Base-by-base conservation (phyloP, 768 basidiomycete species). In the Leccinum broughii region DNA sequence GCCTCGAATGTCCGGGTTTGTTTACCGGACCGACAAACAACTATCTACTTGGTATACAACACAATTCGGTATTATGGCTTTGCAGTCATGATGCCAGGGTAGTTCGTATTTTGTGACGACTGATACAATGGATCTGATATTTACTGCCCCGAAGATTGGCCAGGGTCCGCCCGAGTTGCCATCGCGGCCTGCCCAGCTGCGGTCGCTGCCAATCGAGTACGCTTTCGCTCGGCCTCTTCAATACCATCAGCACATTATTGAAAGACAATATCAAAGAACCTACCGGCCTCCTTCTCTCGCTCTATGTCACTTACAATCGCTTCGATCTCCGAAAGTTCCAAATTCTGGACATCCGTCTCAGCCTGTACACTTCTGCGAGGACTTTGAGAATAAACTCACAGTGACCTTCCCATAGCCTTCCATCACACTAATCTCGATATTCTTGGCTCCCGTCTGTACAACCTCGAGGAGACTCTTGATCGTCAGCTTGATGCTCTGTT, bases 371-470 rank as follows among this genome's bases (percentile, higher is more conserved):
- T 17, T 17, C 32, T 35, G 3, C 1, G 15, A 39, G 10, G 20
- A 28, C 5, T 50, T 1, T 46, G 13, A 51, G 46, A 37, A 55
- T 48, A 14, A 22, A 70, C 84, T 64, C 64, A 97, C 95, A 50
- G 93, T 92, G 57, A 96, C 86, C 77, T 95, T 91, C 61, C 93
- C 92, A 72, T 93, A 98, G 62, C 88, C 85, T 71, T 97, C 95
- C 93, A 98, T 95, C 50, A 98, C 92, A 62, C 91, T 95, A 67
- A 99, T 93, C 75, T 99, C 97, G 63, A 99, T 98, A 76, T 99
- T 99, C 81, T 98, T 98, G 5, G 97, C 97, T n/a, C 97, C 97
- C 2, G 97, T 98, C 77, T 98, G 97, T 8, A 99, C 97, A 39
- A 99, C 95, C 75, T 99, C 97, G 24, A 99, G 80, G 68, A 99